These are phyloP conservation scores for Podospora pseudoanserina DNA, from an alignment of 495 filamentous ascomycete species.

Conservation along the genomic window DNA sequence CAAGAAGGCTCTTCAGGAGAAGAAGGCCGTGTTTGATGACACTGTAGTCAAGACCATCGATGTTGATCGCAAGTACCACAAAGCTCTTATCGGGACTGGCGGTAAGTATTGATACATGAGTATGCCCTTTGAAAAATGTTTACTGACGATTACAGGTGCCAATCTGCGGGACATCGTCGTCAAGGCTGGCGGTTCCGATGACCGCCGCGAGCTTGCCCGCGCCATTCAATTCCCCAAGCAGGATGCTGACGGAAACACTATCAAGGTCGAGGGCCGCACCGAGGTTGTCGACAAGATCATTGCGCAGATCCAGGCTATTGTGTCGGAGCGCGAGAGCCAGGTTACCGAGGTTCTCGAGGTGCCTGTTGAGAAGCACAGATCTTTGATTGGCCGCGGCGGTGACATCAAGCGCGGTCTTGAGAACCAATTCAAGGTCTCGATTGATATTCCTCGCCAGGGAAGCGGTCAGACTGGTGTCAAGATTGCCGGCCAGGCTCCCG, in stretches of 20 bases:
- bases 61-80: conserved; percentile 86
- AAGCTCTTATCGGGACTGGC: conserved; percentile 79
- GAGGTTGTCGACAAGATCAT: conserved; percentile 87
- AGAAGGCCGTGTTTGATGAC: conserved; percentile 78
- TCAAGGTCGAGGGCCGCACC: conserved; percentile 79
- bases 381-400: conserved; percentile 88
- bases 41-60: conserved; percentile 78
- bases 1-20: conserved; percentile 81
- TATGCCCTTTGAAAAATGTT: neutral
- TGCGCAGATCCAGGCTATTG: conserved; percentile 71
- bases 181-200: conserved; percentile 83
- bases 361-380: conserved; percentile 78
- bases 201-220: conserved; percentile 71
- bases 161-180: conserved; percentile 83
- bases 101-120: conserved; percentile 53
- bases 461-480: conserved; percentile 72
- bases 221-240: conserved; percentile 86
- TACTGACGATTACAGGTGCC: conserved; percentile 53
- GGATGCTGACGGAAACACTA: conserved; percentile 73
- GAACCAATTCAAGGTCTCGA: conserved; percentile 77
- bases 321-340: conserved; percentile 74
- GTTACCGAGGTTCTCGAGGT: conserved; percentile 73
- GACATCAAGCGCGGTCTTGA: conserved; percentile 82
- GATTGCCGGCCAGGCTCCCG: conserved; percentile 69
- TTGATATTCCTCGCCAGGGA: conserved; percentile 81